Evolutionary conservation across 176 grass and related monocot species (phyloP).

Genomic region (Aegilops sharonensis): DNA sequence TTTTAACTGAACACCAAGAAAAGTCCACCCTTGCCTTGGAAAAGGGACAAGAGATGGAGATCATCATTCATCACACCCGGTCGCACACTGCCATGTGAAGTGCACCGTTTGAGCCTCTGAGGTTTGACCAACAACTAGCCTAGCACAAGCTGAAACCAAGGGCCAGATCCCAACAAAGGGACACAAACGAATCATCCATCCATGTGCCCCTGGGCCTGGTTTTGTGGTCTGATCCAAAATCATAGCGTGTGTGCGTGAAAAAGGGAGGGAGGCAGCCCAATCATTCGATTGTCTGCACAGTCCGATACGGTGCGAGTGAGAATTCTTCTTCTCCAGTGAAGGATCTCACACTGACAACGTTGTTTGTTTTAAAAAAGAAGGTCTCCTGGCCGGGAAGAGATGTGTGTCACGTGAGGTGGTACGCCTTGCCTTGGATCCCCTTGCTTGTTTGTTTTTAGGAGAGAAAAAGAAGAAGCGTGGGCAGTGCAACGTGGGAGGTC

Average conservation of each 20-base stretch:
- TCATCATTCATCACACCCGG: neutral
- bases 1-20: no score
- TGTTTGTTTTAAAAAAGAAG: neutral
- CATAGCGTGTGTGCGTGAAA: neutral
- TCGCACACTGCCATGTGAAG: constrained; percentile 29
- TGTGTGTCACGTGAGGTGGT: constrained; percentile 4
- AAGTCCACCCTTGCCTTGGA: constrained; percentile 21
- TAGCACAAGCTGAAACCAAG: neutral
- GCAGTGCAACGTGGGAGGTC: neutral
- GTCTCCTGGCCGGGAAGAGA: neutral
- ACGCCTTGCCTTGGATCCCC: neutral
- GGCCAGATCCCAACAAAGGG: neutral
- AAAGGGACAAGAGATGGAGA: neutral
- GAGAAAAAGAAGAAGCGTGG: neutral
- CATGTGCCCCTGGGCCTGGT: constrained; percentile 11
- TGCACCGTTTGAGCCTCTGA: constrained; percentile 7
- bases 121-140: neutral
- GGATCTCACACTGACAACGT: constrained; percentile 20
- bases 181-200: neutral
- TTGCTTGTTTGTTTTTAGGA: neutral
- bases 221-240: neutral
- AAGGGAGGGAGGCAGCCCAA: constrained; percentile 4
- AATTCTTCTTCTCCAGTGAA: constrained; percentile 33
- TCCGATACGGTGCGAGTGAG: neutral
- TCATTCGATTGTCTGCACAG: constrained; percentile 28